Base-by-base conservation (phyloP, 495 filamentous ascomycete genomes). In the Platismatia glauca region DNA sequence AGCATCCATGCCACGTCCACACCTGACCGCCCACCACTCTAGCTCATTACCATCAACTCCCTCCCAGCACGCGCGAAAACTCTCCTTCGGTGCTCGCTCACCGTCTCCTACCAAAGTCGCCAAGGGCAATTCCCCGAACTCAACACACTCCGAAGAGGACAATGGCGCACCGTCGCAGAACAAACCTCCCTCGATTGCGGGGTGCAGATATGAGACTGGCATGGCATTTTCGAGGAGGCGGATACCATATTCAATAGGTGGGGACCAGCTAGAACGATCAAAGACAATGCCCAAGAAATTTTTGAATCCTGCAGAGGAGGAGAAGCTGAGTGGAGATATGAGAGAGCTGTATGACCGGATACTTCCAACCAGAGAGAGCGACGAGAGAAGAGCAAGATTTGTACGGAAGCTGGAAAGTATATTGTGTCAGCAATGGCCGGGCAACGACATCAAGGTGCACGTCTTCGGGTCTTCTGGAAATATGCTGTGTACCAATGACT, bases 391-490 rank as follows among this genome's bases (percentile, higher is more conserved):
- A 62, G 76, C 77, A 66, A 84, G 82, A 66, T 83, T 98, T 64
- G 85, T 97, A 50, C 76, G 80, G 64, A 97, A 97, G 77, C 74
- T 97, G 70, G 88, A 95, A 71, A 86, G 81, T 64, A 76, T 97
- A 35, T 83, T 98, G 73, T 93, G 93, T 68, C 76, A 88, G 12
- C 84, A 92, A 68, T 98, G 92, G 92, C 94, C 94, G 3, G 91
- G 89, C 3, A 86, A 89, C 67, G 81, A 93, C 62, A 96, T 97
- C 66, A 84, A 84, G 70, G 95, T 95, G 22, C 86, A 95, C 71
- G 84, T 97, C 35, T 98, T 97, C 82, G 94, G 94, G 24, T 97
- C 95, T 7, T 96, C 95, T 44, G 94, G 94, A 57, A 98, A 98
- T 71, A 79, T 95, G 68, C 80, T 97, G 43, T 96, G 90, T 72